phyloP scores from a whole-genome alignment of 176 grass and related monocot species.

The Bromus sterilis region DNA sequence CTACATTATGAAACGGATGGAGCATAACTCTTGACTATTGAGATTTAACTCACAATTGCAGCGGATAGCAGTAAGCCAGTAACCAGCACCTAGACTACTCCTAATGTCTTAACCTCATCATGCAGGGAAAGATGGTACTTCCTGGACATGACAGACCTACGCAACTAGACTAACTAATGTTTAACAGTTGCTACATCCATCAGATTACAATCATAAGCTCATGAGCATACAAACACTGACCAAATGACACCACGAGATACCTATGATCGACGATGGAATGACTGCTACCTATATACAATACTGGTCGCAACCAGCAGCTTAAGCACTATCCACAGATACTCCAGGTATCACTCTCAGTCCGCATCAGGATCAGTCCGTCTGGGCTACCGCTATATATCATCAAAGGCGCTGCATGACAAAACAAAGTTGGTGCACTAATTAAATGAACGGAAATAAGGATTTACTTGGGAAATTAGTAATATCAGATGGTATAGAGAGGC shows the following conservation, averaged over 20 bases:
- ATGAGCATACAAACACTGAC: too few species aligned
- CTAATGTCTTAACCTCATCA: not conserved
- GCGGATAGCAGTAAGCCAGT: not conserved
- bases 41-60: not conserved
- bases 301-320: not conserved
- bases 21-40: not conserved
- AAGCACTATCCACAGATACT: not conserved
- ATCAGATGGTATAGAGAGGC: not conserved
- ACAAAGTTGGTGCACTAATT: not conserved
- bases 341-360: not conserved
- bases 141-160: not conserved
- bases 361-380: not conserved
- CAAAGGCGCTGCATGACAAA: not conserved
- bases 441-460: not conserved
- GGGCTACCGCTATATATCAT: not conserved
- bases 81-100: not conserved
- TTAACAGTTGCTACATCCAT: not conserved
- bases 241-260: too few species aligned
- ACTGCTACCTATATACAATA: not conserved
- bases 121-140: not conserved
- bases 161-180: not conserved
- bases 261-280: not conserved
- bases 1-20: too few species aligned
- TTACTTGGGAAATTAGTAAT: not conserved
- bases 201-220: not conserved